Conservation (phyloP, 768 basidiomycete species). For the Auricularia heimuer region DNA sequence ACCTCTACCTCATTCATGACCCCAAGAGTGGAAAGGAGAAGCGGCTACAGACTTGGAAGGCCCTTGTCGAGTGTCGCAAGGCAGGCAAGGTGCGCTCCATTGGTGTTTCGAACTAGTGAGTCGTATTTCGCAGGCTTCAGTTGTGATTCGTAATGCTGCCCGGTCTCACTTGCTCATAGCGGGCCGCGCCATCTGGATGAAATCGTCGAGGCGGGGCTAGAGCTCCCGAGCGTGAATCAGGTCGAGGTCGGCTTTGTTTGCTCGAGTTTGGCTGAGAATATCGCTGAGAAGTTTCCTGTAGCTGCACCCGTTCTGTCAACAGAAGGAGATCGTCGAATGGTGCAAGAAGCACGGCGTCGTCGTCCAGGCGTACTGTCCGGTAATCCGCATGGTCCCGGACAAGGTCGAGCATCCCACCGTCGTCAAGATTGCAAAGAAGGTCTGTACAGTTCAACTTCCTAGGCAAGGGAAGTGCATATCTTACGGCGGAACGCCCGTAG, state of each 20-base stretch:
- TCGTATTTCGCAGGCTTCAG: conserved; percentile 15
- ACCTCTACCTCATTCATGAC: conserved; percentile 73
- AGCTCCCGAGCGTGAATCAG: conserved; percentile 68
- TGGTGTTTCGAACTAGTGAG: conserved; percentile 79
- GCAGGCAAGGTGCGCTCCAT: conserved; percentile 57
- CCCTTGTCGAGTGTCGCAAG: conserved; percentile 49
- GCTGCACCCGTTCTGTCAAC: conserved; percentile 68
- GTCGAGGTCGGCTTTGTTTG: conserved; percentile 46
- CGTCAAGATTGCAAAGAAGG: conserved; percentile 48
- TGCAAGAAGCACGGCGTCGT: conserved; percentile 51
- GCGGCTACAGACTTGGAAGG: conserved; percentile 64
- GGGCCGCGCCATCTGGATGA: conserved; percentile 66
- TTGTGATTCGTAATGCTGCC: neutral
- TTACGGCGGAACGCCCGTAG: conserved; percentile 23
- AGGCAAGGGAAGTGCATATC: no score
- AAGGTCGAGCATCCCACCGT: conserved; percentile 46
- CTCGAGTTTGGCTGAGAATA: neutral
- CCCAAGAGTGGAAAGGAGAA: conserved; percentile 51
- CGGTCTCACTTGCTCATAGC: conserved; percentile 26
- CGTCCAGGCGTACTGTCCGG: conserved; percentile 68
- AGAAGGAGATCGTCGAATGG: conserved; percentile 34
- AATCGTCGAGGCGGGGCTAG: conserved; percentile 50
- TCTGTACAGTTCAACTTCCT: conserved; percentile 17
- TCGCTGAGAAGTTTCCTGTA: conserved; percentile 17
- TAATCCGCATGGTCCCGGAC: conserved; percentile 41